Evolutionary conservation across 352 stramenopile genomes (phyloP).

Genomic region (Globisporangium splendens): DNA sequence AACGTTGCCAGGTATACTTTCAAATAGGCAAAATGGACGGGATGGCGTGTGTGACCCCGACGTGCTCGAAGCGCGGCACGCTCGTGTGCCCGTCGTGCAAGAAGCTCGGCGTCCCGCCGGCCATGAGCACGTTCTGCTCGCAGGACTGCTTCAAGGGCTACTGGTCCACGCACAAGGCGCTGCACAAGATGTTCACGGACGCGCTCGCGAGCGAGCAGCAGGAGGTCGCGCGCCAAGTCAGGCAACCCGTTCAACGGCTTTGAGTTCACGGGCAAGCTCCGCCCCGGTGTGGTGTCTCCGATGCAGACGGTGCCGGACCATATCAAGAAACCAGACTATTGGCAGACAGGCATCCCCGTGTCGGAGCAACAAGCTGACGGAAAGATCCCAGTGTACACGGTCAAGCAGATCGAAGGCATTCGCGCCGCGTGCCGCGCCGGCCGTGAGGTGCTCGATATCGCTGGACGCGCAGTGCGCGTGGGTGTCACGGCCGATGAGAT

Average conservation of each 20-base stretch:
- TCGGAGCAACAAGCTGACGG: conserved; percentile 64
- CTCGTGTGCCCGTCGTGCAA: conserved; percentile 91
- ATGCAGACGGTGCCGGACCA: conserved; percentile 66
- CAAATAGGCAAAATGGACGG: conserved; percentile 17
- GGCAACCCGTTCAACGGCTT: conserved; percentile 58
- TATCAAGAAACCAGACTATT: conserved; percentile 91
- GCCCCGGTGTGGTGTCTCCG: conserved; percentile 78
- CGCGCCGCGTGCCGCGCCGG: conserved; percentile 81
- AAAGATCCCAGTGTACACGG: conserved; percentile 92
- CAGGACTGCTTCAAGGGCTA: conserved; percentile 97
- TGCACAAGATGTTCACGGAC: conserved; percentile 94
- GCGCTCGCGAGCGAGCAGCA: conserved; percentile 50
- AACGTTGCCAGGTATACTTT: too few species aligned
- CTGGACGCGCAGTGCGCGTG: conserved; percentile 75
- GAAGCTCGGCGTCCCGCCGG: conserved; percentile 82
- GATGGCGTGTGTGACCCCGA: conserved; percentile 61
- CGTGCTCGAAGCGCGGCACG: conserved; percentile 72
- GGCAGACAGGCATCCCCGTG: conserved; percentile 71
- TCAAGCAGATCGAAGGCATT: conserved; percentile 94
- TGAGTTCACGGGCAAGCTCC: conserved; percentile 81
- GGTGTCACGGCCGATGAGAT: conserved; percentile 97
- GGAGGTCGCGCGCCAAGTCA: conserved; percentile 19
- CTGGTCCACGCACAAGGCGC: conserved; percentile 94
- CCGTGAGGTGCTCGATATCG: conserved; percentile 96
- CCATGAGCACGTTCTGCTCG: conserved; percentile 90